These are phyloP conservation scores for Graphiopsis chlorocephala DNA, from an alignment of 2,329 filamentous ascomycete species.

Conservation along the genomic window DNA sequence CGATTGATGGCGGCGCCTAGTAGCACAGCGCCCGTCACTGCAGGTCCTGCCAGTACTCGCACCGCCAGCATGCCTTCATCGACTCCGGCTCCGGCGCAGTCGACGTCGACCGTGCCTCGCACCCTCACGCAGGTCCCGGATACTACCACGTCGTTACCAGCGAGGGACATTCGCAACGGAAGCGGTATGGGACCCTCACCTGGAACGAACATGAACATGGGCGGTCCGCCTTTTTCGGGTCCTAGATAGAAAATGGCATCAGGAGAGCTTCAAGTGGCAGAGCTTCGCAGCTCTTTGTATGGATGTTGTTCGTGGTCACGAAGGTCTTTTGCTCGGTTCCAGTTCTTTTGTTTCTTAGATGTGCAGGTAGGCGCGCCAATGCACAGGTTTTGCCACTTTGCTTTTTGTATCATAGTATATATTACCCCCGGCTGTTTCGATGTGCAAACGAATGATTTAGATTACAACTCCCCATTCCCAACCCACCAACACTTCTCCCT, in stretches of 20 bases:
- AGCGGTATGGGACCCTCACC: not conserved
- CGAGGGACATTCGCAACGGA: slow-evolving; percentile 5
- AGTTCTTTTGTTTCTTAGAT: not conserved
- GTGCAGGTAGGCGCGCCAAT: not conserved
- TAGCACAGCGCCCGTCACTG: not conserved
- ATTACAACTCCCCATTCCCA: not conserved
- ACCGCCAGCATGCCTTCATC: not conserved
- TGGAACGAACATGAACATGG: not conserved
- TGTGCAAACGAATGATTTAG: not conserved
- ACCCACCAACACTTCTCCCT: not conserved
- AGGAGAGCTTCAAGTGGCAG: not conserved
- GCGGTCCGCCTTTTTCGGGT: not conserved
- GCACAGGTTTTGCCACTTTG: not conserved
- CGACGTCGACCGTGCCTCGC: not conserved
- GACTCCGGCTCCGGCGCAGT: not conserved
- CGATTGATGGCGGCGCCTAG: not conserved
- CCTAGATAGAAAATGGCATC: not conserved
- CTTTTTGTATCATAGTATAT: not conserved
- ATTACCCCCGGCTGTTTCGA: not conserved
- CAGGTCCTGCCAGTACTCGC: not conserved
- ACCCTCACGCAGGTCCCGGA: not conserved
- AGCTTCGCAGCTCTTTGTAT: not conserved
- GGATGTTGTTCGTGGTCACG: not conserved
- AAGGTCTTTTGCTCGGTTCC: not conserved
- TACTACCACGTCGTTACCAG: not conserved